A percentile compares a stretch with the other conserved stretches of the same genome.
phyloP scores from a whole-genome alignment of 805 yeast species.

The Torulaspora maleeae region DNA sequence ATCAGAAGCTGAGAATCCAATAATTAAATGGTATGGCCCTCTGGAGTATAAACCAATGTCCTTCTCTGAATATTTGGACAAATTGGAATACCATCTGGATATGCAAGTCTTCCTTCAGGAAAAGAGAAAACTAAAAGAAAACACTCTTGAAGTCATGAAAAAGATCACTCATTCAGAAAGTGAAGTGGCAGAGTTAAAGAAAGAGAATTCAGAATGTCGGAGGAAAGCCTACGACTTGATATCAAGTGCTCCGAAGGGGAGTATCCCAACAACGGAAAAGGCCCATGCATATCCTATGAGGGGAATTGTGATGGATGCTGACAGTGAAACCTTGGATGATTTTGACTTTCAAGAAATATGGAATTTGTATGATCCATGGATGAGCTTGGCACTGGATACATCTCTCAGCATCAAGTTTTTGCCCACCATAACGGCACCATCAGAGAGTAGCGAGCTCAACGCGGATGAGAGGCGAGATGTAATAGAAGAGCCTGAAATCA shows the following conservation, averaged over 20 bases:
- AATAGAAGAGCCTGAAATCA: constrained; percentile 8
- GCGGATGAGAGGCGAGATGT: constrained; percentile 4
- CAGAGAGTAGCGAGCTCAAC: constrained; percentile 3
- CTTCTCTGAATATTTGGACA: constrained; percentile 37
- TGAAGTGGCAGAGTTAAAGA: constrained; percentile 15
- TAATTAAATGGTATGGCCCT: constrained; percentile 67
- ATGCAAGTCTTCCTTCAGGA: constrained; percentile 28
- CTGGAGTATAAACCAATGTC: constrained; percentile 49
- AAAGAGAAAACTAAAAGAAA: constrained; percentile 19
- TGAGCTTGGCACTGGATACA: constrained; percentile 34
- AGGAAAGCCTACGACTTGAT: constrained; percentile 14
- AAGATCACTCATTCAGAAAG: constrained; percentile 16
- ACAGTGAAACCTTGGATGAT: constrained; percentile 18
- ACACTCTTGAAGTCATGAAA: constrained; percentile 14
- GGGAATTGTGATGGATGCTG: constrained; percentile 22
- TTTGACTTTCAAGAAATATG: constrained; percentile 31
- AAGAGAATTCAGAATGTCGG: constrained; percentile 19
- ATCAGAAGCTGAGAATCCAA: constrained; percentile 42
- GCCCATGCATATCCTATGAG: constrained; percentile 15
- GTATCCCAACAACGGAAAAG: constrained; percentile 12
- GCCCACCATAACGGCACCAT: constrained; percentile 27
- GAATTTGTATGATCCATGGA: constrained; percentile 36
- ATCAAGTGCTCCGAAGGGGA: constrained; percentile 14
- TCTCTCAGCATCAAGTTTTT: constrained; percentile 35
- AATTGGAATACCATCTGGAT: constrained; percentile 31